phyloP scores from a whole-genome alignment of 805 yeast genomes.

The Candida xiaguanensis region DNA sequence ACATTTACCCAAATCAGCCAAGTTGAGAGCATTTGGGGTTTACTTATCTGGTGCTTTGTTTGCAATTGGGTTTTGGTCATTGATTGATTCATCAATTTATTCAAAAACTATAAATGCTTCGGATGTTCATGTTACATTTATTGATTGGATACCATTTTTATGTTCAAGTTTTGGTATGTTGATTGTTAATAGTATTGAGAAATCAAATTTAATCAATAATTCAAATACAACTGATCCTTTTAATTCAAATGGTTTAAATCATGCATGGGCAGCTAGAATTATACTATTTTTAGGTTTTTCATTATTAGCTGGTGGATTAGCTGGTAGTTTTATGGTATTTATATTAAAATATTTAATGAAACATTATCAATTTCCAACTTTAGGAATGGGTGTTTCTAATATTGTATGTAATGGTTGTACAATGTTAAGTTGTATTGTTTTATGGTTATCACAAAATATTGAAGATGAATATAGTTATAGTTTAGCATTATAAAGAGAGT shows the following conservation, averaged over 20 bases:
- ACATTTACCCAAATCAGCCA: conserved; percentile 65
- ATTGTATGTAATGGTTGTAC: conserved; percentile 74
- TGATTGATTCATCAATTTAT: conserved; percentile 84
- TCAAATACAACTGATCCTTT: conserved; percentile 27
- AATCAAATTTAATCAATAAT: conserved; percentile 49
- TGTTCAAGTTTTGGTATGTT: conserved; percentile 89
- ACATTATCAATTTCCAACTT: conserved; percentile 77
- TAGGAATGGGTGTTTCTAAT: conserved; percentile 92
- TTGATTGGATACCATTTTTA: conserved; percentile 93
- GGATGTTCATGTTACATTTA: conserved; percentile 79
- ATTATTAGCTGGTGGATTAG: conserved; percentile 86
- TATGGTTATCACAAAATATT: conserved; percentile 94
- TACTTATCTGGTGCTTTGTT: conserved; percentile 74
- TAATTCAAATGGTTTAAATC: conserved; percentile 42
- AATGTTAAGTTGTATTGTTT: conserved; percentile 81
- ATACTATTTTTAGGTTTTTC: conserved; percentile 91
- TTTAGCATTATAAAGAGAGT: conserved; percentile 70
- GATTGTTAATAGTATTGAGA: conserved; percentile 70
- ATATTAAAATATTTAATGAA: conserved; percentile 80
- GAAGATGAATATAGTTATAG: conserved; percentile 96
- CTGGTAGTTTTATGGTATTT: conserved; percentile 86
- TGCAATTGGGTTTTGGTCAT: conserved; percentile 84
- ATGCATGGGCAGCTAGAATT: conserved; percentile 92
- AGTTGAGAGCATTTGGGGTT: conserved; percentile 69
- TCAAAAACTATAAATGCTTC: conserved; percentile 84